Conservation (phyloP, 169 alveolate species). For the Babesia sp. region DNA sequence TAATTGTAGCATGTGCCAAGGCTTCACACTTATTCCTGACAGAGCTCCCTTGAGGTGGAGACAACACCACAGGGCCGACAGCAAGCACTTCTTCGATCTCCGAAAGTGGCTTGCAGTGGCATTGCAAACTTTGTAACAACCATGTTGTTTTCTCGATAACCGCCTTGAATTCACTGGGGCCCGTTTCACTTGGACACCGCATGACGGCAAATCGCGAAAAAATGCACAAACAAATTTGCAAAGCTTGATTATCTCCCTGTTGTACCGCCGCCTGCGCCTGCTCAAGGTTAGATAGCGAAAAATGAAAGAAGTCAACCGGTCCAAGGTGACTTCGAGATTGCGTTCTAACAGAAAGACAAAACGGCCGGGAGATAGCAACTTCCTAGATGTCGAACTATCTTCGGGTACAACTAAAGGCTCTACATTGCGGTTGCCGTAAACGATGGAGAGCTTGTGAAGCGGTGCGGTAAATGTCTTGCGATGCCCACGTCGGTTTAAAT, state of each 20-base stretch:
- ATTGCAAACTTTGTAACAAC: neutral
- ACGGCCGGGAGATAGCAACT: neutral
- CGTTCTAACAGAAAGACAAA: neutral
- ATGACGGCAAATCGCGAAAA: neutral
- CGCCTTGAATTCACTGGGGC: neutral
- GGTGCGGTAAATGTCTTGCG: neutral
- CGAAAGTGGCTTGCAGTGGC: neutral
- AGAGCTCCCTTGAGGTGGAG: conserved; percentile 7
- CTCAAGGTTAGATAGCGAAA: neutral
- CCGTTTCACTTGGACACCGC: conserved; percentile 1
- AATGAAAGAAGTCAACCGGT: neutral
- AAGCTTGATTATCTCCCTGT: neutral
- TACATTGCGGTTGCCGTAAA: neutral
- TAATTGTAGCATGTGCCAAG: neutral
- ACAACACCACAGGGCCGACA: conserved; percentile 3
- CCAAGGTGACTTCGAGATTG: conserved; percentile 7
- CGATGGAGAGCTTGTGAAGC: neutral
- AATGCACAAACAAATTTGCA: neutral
- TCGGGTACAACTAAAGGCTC: neutral
- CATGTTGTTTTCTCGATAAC: neutral
- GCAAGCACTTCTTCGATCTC: neutral
- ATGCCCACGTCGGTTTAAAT: neutral
- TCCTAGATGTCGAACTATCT: neutral
- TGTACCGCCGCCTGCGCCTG: neutral
- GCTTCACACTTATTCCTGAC: neutral